Evolutionary conservation across 2,329 filamentous ascomycete genomes (phyloP).

Genomic region (Ascochyta koolunga): DNA sequence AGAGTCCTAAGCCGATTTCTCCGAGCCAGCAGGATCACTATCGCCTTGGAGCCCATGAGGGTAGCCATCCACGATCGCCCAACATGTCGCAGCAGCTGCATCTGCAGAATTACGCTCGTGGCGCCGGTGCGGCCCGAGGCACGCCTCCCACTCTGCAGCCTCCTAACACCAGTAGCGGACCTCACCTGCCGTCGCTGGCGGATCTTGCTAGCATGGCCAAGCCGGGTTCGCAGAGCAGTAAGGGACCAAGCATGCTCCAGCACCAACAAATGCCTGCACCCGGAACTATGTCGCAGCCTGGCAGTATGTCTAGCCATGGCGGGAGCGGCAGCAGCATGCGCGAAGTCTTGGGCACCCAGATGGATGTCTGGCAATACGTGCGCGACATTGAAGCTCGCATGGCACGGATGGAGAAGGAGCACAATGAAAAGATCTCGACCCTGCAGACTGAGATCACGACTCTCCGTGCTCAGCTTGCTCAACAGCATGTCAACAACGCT

Average conservation of each 20-base stretch:
- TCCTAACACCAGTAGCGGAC: slow-evolving; percentile 50
- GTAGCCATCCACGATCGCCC: slow-evolving; percentile 62
- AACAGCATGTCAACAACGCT: slow-evolving; percentile 39
- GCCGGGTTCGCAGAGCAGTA: slow-evolving; percentile 40
- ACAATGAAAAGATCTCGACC: slow-evolving; percentile 52
- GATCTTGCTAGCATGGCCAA: slow-evolving; percentile 48
- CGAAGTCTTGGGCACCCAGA: slow-evolving; percentile 66
- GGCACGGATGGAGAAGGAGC: slow-evolving; percentile 55
- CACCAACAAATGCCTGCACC: slow-evolving; percentile 46
- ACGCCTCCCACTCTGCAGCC: slow-evolving; percentile 58
- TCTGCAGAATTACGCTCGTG: slow-evolving; percentile 64
- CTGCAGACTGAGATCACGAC: slow-evolving; percentile 54
- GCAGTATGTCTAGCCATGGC: slow-evolving; percentile 60
- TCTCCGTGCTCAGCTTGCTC: slow-evolving; percentile 46
- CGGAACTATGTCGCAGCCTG: slow-evolving; percentile 56
- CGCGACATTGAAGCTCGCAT: slow-evolving; percentile 68
- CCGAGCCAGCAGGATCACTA: slow-evolving; percentile 63
- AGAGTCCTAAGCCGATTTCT: slow-evolving; percentile 84
- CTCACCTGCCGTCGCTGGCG: slow-evolving; percentile 52
- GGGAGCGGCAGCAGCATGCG: slow-evolving; percentile 66
- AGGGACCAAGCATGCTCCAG: slow-evolving; percentile 50
- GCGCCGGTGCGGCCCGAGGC: slow-evolving; percentile 62
- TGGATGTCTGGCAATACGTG: slow-evolving; percentile 73
- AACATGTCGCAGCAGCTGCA: slow-evolving; percentile 69
- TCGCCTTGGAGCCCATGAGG: slow-evolving; percentile 60